These are phyloP conservation scores for Phyllosticta citribraziliensis DNA, from an alignment of 2,329 filamentous ascomycete genomes.

Conservation along the genomic window DNA sequence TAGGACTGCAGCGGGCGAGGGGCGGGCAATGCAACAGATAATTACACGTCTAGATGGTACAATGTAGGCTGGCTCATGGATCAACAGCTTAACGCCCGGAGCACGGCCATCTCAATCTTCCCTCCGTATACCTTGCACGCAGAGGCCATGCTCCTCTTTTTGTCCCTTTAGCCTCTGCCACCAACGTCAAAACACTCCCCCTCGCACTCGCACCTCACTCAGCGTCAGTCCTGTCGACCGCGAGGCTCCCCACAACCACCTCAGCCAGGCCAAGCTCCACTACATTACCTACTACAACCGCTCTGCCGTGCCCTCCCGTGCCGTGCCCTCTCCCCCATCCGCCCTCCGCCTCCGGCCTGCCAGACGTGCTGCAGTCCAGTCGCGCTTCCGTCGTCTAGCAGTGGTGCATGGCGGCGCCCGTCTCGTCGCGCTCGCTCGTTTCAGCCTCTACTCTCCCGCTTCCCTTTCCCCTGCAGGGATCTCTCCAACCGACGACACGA, in stretches of 20 bases:
- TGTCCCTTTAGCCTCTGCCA: neutral
- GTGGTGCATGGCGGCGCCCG: slow-evolving; percentile 10
- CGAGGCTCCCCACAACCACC: no score
- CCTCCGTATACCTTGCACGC: no score
- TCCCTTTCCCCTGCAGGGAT: slow-evolving; percentile 11
- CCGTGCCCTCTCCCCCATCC: neutral
- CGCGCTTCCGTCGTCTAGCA: neutral
- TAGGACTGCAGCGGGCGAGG: no score
- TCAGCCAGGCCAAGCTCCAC: neutral
- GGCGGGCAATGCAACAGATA: no score
- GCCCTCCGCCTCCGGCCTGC: neutral
- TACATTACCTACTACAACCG: neutral
- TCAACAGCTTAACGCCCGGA: neutral
- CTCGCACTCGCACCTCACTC: neutral
- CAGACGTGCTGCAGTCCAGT: neutral
- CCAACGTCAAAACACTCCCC: neutral
- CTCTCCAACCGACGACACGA: neutral
- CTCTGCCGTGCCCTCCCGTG: neutral
- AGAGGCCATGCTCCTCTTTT: neutral
- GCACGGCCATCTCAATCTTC: neutral
- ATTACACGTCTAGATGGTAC: neutral
- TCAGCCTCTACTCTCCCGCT: slow-evolving; percentile 10
- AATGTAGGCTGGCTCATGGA: neutral
- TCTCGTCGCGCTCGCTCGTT: slow-evolving; percentile 9
- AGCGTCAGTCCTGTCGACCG: no score